phyloP scores from a whole-genome alignment of 2,329 filamentous ascomycete genomes.

The Emmonsiellopsis sp. region DNA sequence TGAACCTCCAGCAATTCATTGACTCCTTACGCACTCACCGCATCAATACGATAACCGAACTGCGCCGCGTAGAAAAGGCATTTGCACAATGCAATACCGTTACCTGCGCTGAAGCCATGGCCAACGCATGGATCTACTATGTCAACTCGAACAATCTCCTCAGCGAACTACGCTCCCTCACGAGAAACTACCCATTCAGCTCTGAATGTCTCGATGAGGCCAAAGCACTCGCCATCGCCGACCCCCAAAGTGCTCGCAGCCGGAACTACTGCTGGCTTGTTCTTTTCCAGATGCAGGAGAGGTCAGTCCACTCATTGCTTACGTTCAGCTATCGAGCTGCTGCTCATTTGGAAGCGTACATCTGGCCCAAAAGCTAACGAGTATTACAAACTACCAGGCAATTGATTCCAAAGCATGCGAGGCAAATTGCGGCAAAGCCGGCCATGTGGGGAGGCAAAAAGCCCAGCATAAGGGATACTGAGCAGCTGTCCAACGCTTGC shows the following conservation, averaged over 20 bases:
- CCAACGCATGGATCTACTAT: conserved; percentile 61
- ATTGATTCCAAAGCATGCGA: conserved; percentile 53
- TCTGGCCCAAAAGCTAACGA: background rate
- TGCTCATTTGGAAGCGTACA: background rate
- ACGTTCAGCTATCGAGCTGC: background rate
- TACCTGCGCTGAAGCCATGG: conserved; percentile 58
- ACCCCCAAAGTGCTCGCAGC: conserved; percentile 57
- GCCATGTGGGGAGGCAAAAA: conserved; percentile 60
- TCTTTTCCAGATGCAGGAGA: conserved; percentile 54
- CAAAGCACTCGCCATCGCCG: conserved; percentile 51
- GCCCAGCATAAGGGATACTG: conserved; percentile 47
- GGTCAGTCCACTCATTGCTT: conserved; percentile 37
- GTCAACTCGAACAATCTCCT: conserved; percentile 61
- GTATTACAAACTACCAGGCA: conserved; percentile 32
- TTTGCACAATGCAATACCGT: conserved; percentile 50
- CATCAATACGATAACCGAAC: conserved; percentile 64
- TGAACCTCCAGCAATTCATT: conserved; percentile 48
- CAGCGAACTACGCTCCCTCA: conserved; percentile 59
- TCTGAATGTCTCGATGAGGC: conserved; percentile 57
- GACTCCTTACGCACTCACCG: conserved; percentile 55
- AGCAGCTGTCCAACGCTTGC: conserved; percentile 53
- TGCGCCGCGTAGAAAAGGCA: conserved; percentile 60
- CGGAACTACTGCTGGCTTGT: conserved; percentile 72
- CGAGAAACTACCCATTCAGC: conserved; percentile 57
- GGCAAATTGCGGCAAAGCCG: conserved; percentile 50